Conservation (phyloP, 1,284 basidiomycete species). For the Apiotrichum mycotoxinovorans region DNA sequence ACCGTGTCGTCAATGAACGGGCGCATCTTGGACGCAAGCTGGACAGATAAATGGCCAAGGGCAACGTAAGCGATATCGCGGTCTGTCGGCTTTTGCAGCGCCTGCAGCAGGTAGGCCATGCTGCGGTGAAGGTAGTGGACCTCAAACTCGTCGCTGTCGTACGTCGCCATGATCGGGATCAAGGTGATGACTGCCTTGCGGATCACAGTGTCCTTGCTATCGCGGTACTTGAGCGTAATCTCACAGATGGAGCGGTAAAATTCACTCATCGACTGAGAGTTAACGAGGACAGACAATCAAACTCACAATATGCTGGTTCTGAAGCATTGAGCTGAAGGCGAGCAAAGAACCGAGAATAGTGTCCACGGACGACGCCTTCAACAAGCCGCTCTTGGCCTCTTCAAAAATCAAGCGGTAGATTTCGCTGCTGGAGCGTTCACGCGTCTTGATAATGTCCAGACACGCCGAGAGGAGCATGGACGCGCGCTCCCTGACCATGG, state of each 20-base stretch:
- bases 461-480: constrained; percentile 86
- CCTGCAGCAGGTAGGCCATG: constrained; percentile 83
- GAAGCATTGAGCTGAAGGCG: constrained; percentile 84
- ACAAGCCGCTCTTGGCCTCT: constrained; percentile 83
- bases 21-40: constrained; percentile 92
- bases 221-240: constrained; percentile 80
- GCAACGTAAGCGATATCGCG: constrained; percentile 91
- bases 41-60: constrained; percentile 89
- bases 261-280: constrained; percentile 80
- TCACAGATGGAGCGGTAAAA: constrained; percentile 86
- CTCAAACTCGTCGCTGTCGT: constrained; percentile 86
- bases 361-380: constrained; percentile 68
- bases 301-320: constrained; percentile 86
- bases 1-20: constrained; percentile 92
- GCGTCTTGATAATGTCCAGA: constrained; percentile 70
- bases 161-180: constrained; percentile 89
- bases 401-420: constrained; percentile 75
- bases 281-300: neutral
- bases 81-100: constrained; percentile 85
- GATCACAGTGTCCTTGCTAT: constrained; percentile 80
- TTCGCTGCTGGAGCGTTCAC: constrained; percentile 49
- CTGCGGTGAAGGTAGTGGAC: constrained; percentile 84
- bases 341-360: constrained; percentile 88
- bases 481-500: constrained; percentile 78
- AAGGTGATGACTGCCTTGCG: constrained; percentile 90